Percentiles rank a stretch among this genome's conserved stretches.
phyloP scores from a whole-genome alignment of 2,329 filamentous ascomycete species.

The Pseudopithomyces chartarum region DNA sequence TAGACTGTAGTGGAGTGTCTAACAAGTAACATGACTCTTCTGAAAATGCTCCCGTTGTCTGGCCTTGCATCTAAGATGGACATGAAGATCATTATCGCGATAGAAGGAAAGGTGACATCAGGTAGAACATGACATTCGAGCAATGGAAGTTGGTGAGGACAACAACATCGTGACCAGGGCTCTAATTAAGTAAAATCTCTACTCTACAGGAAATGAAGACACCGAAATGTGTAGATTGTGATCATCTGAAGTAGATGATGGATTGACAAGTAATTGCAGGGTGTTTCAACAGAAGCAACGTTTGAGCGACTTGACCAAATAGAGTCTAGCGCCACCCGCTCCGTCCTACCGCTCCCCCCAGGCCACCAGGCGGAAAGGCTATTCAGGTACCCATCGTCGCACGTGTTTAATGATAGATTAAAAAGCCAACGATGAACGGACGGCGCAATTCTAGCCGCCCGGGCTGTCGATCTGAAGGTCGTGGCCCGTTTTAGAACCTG shows the following conservation, averaged over 20 bases:
- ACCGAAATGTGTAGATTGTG: not conserved
- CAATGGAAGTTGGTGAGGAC: no score
- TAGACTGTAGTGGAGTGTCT: no score
- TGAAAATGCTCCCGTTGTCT: no score
- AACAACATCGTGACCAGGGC: no score
- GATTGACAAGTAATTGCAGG: not conserved
- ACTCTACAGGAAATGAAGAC: no score
- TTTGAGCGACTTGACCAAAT: not conserved
- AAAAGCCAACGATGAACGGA: conserved; percentile 22
- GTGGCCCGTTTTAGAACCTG: conserved; percentile 34
- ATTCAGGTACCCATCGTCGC: conserved; percentile 1
- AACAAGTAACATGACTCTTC: no score
- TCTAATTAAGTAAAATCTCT: no score
- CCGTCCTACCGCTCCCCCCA: not conserved
- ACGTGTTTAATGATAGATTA: conserved; percentile 3
- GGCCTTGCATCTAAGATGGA: no score
- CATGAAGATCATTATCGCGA: no score
- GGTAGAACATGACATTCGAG: no score
- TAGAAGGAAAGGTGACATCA: no score
- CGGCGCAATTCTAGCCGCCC: conserved; percentile 34
- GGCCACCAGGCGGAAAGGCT: not conserved
- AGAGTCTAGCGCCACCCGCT: not conserved
- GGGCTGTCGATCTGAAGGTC: conserved; percentile 23
- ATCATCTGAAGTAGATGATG: not conserved
- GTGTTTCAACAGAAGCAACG: not conserved